Conservation (phyloP, 495 filamentous ascomycete genomes). For the Trichocladium uniseriatum region DNA sequence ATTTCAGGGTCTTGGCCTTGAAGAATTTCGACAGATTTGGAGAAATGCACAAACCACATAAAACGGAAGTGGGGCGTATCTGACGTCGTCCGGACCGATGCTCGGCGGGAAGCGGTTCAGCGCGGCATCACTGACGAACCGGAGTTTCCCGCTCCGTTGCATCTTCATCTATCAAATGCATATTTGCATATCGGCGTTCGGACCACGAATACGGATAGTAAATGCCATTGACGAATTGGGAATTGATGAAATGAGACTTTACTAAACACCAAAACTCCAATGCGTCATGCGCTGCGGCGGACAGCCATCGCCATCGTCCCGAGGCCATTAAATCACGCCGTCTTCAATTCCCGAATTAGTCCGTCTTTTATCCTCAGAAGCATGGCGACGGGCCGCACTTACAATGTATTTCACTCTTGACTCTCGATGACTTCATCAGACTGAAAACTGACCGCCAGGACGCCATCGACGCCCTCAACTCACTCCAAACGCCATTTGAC, state of each 20-base stretch:
- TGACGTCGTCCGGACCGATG: not conserved
- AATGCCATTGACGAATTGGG: not conserved
- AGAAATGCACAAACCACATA: not conserved
- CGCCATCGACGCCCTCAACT: conserved; percentile 80
- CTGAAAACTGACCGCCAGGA: too few relatives aligned
- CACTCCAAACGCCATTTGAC: conserved; percentile 77
- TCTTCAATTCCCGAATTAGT: too few relatives aligned
- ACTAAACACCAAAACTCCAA: conserved; percentile 1
- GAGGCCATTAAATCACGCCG: conserved; percentile 3
- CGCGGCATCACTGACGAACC: not conserved
- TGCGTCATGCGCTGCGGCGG: conserved; percentile 16
- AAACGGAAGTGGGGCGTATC: too few relatives aligned
- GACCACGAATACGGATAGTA: too few relatives aligned
- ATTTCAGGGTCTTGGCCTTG: too few relatives aligned
- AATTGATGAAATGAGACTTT: not conserved
- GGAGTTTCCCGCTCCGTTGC: conserved; percentile 5
- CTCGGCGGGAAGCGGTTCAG: too few relatives aligned
- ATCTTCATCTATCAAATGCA: not conserved
- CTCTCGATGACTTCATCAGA: too few relatives aligned
- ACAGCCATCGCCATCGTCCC: conserved; percentile 5
- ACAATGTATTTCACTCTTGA: too few relatives aligned
- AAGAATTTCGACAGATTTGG: not conserved
- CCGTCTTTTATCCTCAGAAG: too few relatives aligned
- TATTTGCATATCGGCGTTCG: not conserved
- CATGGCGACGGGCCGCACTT: conserved; percentile 15